phyloP scores from a whole-genome alignment of 1,284 basidiomycete species.

The Cutaneotrichosporon sp. region DNA sequence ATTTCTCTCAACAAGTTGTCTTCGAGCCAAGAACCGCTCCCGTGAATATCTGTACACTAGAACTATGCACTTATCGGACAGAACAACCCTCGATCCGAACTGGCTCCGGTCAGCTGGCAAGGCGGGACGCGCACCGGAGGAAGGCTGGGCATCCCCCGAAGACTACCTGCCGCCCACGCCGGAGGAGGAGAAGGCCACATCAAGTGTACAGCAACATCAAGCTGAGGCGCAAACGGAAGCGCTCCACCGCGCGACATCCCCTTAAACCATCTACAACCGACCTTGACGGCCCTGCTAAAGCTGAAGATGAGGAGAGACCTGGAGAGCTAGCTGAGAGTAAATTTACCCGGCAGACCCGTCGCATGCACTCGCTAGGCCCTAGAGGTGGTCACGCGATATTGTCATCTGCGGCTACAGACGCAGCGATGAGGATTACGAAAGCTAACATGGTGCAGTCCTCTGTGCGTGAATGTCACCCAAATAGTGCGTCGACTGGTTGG shows the following conservation, averaged over 20 bases:
- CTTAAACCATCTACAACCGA: conserved; percentile 30
- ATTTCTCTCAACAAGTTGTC: conserved; percentile 47
- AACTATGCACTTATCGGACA: conserved; percentile 4
- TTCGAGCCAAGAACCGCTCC: conserved; percentile 26
- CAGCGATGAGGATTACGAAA: no score
- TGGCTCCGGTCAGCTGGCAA: background rate
- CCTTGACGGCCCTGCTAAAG: conserved; percentile 31
- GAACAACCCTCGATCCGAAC: conserved; percentile 1
- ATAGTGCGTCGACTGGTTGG: no score
- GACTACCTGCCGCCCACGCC: background rate
- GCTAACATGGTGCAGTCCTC: no score
- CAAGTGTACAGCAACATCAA: background rate
- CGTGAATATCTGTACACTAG: conserved; percentile 9
- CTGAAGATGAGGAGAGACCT: background rate
- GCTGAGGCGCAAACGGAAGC: background rate
- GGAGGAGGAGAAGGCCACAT: background rate
- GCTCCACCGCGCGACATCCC: background rate
- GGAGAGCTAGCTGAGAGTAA: background rate
- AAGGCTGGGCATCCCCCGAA: background rate
- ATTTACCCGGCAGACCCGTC: background rate
- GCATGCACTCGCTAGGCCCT: conserved; percentile 2
- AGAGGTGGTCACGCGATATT: background rate
- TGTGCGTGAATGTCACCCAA: no score
- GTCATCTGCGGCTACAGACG: no score
- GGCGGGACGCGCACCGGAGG: background rate